Evolutionary conservation across 192 early-diverging fungal genomes (phyloP), one percentile per base, ranked within the genome.

Genomic region (Piromyces sp.): DNA sequence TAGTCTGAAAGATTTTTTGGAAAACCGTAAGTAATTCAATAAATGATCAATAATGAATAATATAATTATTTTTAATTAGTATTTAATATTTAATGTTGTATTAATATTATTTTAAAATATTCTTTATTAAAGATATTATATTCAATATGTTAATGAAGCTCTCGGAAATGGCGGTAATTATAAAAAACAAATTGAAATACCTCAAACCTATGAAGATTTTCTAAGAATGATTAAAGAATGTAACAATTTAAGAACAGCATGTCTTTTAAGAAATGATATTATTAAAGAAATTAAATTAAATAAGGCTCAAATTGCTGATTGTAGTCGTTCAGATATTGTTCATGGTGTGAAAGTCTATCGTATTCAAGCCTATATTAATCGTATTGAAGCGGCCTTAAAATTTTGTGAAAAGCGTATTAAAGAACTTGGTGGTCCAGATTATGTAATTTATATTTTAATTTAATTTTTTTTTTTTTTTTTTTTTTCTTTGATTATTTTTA

Each of bases 261-360:
- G 88, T 51, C 83, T 87, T 12, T 92, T 94, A n/a, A 82, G 87
- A 30, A 92, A 95, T 80, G 91, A 90, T 78, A 88, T 96, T 78
- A 82, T 93, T 36, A 90, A 90, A 19, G 93, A 96, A 84, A 93
- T 95, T 78, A 87, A 91, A 30, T 92, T 91, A 80, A 93, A 93
- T 78, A 86, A 86, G 81, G 84, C 86, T 3, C 84, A 85, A 29
- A 87, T 91, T 29, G 92, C 85, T 79, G 90, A 91, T 68, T 89
- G 89, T 80, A 87, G 88, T 82, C 88, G 88, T 78, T 89, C 91
- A 80, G 94, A 95, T 79, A 92, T 94, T 38, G 90, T 95, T n/a
- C 91, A 95, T 80, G 94, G 94, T 6, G 89, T 91, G 84, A 89
- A 90, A 22, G 94, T 96, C 14, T 83, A 90, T 80, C 92, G 94